Percentiles rank a stretch among this genome's conserved stretches.
Evolutionary conservation across 73 alveolate genomes (phyloP).

Genomic region (Symbiodinium pilosum): DNA sequence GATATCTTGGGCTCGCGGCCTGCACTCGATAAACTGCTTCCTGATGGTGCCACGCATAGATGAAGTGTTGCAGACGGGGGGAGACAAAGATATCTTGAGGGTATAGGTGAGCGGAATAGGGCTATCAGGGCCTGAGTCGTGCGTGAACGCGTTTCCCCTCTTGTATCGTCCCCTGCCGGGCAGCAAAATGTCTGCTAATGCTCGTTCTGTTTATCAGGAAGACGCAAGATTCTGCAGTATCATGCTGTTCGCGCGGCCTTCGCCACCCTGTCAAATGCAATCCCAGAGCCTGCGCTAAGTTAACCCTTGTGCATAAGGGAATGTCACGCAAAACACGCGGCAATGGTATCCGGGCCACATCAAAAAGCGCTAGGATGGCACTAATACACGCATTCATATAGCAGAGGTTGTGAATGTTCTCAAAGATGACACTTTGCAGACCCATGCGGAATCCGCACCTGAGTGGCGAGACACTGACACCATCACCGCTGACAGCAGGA

Average conservation of each 20-base stretch:
- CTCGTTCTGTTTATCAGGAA: background rate
- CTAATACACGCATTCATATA: background rate
- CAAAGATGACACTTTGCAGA: background rate
- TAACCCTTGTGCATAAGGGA: background rate
- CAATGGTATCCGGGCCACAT: background rate
- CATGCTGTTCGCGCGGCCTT: background rate
- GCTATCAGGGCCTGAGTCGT: background rate
- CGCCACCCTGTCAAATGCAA: background rate
- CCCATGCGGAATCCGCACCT: background rate
- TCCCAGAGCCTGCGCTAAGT: background rate
- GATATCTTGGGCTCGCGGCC: background rate
- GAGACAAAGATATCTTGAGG: background rate
- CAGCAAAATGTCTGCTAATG: background rate
- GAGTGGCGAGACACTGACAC: background rate
- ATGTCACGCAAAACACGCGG: background rate
- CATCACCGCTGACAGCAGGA: background rate
- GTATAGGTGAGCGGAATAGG: background rate
- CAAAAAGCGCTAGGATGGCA: background rate
- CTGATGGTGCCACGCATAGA: background rate
- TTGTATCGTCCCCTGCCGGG: background rate
- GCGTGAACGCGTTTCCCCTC: background rate
- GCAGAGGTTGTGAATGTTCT: background rate
- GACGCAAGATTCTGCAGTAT: background rate
- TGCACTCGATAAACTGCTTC: background rate
- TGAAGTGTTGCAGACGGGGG: background rate